Evolutionary conservation across 805 yeast genomes (phyloP), one percentile per base, ranked within the genome.

Genomic region (Saccharomycopsis oosterbeekiorum): DNA sequence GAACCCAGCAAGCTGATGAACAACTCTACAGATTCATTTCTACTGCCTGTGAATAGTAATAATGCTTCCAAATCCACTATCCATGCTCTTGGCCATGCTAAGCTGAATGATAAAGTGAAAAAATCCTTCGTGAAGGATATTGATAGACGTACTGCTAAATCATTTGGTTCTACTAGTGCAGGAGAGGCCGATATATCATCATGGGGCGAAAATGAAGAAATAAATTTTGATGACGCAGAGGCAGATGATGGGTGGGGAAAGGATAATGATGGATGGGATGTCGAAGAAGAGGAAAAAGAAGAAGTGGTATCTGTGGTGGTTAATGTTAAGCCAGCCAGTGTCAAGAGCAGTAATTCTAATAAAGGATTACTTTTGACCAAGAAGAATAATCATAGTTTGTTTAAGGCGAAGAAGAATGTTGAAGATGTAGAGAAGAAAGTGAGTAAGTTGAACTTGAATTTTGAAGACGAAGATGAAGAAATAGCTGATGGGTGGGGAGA

Each of bases 401-500:
- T 37, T 4, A 37, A 37, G 41, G 41, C 41, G 26, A 56, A 24
- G 34, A n/a, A 12, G 26, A 34, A 19, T 36, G 14, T 17, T 17
- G 17, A 41, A n/a, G 47, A 39, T n/a, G 67, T 42, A 65, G 68
- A 29, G 75, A 76, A 47, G n/a, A 47, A 47, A 15, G 34, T 24
- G 64, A 62, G 75, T 10, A 72, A 73, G 42, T 62, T 76, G 36
- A 70, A 61, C 17, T 59, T 63, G 17, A 56, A 73, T 21, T 56
- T 76, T 29, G 70, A 70, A 29, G 65, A 65, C n/a, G 75, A 70
- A 34, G 65, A 65, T 15, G 75, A 70, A 12, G 74, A 71, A 17
- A 65, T 61, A 17, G 77, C 72, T 14, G 78, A 73, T 55, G 78
- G 76, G 0, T 78, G 81, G 81, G 81, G 78, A 19, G 78, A 75